phyloP scores from a whole-genome alignment of 2,329 filamentous ascomycete species.

The Aureobasidium sp. region DNA sequence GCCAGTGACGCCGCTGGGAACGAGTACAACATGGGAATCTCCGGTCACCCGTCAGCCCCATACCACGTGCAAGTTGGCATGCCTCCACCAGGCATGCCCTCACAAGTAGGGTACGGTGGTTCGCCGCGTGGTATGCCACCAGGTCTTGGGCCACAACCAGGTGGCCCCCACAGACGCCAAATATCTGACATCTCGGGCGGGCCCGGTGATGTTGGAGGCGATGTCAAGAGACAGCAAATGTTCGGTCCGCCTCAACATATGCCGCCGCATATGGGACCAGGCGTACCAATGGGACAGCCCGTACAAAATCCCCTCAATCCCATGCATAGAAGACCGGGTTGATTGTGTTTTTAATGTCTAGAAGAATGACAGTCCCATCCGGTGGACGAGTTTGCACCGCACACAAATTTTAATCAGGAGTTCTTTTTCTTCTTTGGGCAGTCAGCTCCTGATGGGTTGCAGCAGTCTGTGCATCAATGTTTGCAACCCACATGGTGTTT shows the following conservation, averaged over 20 bases:
- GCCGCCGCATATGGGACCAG: conserved; percentile 2
- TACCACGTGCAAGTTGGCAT: conserved; percentile 28
- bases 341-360: background rate
- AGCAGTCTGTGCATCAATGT: background rate
- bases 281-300: conserved; percentile 33
- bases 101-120: conserved; percentile 33
- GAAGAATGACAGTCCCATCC: background rate
- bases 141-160: conserved; percentile 20
- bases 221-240: conserved; percentile 54
- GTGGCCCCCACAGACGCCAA: conserved; percentile 47
- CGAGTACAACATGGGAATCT: conserved; percentile 39
- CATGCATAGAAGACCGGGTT: conserved; percentile 43
- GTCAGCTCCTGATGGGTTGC: background rate
- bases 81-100: conserved; percentile 18
- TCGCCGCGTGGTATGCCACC: conserved; percentile 33
- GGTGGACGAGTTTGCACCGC: background rate
- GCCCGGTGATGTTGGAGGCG: conserved; percentile 42
- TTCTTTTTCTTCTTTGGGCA: background rate
- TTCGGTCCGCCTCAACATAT: conserved; percentile 33
- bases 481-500: background rate
- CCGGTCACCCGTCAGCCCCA: conserved; percentile 28
- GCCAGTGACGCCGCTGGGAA: conserved; percentile 39
- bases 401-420: background rate
- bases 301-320: conserved; percentile 40
- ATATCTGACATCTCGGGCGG: conserved; percentile 56